Evolutionary conservation across 1,139 yeast species (phyloP).

Genomic region (Yamadazyma spencermartinsiae): DNA sequence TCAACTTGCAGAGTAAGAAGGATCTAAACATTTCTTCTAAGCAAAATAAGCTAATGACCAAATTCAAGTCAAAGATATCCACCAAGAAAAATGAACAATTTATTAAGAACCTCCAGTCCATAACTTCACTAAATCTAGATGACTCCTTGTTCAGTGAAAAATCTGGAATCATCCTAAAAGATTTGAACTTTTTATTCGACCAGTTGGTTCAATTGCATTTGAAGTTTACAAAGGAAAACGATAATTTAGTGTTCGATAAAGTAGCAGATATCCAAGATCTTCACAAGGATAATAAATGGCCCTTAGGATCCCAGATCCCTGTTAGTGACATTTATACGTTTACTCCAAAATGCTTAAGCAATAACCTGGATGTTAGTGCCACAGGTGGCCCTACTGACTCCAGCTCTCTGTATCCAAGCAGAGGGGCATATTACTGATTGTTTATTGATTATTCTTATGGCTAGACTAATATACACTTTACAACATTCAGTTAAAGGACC

Average conservation of each 20-base stretch:
- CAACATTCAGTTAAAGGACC: slow-evolving; percentile 15
- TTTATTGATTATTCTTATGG: background rate
- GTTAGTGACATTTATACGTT: slow-evolving; percentile 17
- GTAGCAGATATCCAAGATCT: slow-evolving; percentile 41
- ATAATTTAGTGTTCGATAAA: slow-evolving; percentile 39
- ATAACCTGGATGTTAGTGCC: background rate
- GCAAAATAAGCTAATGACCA: slow-evolving; percentile 17
- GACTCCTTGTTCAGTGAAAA: slow-evolving; percentile 36
- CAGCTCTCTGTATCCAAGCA: background rate
- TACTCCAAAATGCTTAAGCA: slow-evolving; percentile 7
- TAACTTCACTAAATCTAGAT: slow-evolving; percentile 37
- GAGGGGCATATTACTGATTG: slow-evolving; percentile 5
- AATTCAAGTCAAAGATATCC: slow-evolving; percentile 28
- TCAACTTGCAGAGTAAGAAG: slow-evolving; percentile 41
- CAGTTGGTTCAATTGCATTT: slow-evolving; percentile 38
- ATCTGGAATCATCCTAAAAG: slow-evolving; percentile 40
- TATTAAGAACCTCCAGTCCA: slow-evolving; percentile 34
- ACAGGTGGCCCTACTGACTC: background rate
- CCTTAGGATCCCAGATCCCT: slow-evolving; percentile 43
- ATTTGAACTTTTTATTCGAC: slow-evolving; percentile 40
- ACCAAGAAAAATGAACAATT: slow-evolving; percentile 32
- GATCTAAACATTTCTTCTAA: slow-evolving; percentile 16
- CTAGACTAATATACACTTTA: background rate
- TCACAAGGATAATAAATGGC: slow-evolving; percentile 46
- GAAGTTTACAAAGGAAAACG: slow-evolving; percentile 45